Evolutionary conservation across 148 eudicot genomes (phyloP).

Genomic region (Linanthus parryae): DNA sequence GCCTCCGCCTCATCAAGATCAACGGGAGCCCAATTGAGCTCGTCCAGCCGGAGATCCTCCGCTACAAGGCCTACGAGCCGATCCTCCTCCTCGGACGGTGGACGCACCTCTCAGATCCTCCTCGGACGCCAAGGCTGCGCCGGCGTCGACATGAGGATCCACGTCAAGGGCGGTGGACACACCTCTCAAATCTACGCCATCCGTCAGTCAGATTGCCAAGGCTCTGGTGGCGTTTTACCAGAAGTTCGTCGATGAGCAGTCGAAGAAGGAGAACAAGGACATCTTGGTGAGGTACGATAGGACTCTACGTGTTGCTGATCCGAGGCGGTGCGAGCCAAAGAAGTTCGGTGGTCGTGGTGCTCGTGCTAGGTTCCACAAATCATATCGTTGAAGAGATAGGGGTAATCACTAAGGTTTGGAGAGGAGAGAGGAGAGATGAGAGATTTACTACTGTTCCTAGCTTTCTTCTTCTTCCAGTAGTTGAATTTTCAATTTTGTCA

Average conservation of each 20-base stretch:
- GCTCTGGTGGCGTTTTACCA: constrained; percentile 17
- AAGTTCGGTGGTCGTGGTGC: constrained; percentile 45
- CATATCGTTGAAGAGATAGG: constrained; percentile 36
- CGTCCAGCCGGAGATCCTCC: constrained; percentile 17
- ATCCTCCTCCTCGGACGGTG: constrained; percentile 30
- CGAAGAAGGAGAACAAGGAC: constrained; percentile 21
- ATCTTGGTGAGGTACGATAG: constrained; percentile 27
- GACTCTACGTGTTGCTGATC: constrained; percentile 34
- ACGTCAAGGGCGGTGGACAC: constrained; percentile 21
- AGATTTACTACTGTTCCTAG: too few relatives aligned
- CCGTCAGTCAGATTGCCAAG: constrained; percentile 16
- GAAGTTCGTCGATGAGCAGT: constrained; percentile 15
- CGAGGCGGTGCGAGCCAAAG: constrained; percentile 38
- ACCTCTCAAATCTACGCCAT: constrained; percentile 22
- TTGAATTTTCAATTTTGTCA: too few relatives aligned
- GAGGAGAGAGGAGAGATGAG: too few relatives aligned
- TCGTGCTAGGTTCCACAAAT: constrained; percentile 40
- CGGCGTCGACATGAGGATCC: constrained; percentile 16
- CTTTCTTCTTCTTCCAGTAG: too few relatives aligned
- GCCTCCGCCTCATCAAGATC: too few relatives aligned
- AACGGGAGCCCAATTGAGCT: constrained; percentile 17
- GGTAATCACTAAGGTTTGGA: too few relatives aligned
- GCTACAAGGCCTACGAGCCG: constrained; percentile 12
- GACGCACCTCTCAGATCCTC: too few relatives aligned
- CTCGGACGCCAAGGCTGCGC: constrained; percentile 12